A percentile compares a stretch with the other conserved stretches of the same genome.
phyloP scores from a whole-genome alignment of 805 yeast genomes.

The Cyberlindnera samutprakarnensis region DNA sequence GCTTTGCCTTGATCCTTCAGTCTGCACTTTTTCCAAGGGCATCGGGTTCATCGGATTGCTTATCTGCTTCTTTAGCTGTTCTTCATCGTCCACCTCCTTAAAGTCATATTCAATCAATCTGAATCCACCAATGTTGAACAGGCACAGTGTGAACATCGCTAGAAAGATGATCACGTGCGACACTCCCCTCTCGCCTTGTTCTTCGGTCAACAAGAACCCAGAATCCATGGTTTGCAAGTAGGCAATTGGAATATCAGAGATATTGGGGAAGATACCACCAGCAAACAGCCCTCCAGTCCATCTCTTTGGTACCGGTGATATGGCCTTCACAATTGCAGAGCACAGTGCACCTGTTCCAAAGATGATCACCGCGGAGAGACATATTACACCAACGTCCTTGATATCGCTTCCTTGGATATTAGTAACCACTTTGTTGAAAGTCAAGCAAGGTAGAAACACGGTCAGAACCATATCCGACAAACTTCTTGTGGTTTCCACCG shows the following conservation, averaged over 20 bases:
- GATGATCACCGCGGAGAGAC: conserved; percentile 19
- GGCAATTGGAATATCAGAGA: conserved; percentile 48
- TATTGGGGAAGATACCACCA: conserved; percentile 45
- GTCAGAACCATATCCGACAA: conserved; percentile 42
- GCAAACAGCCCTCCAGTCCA: conserved; percentile 43
- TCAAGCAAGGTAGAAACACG: conserved; percentile 46
- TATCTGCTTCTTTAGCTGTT: too few relatives aligned
- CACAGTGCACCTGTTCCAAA: conserved; percentile 36
- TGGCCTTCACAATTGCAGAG: conserved; percentile 23
- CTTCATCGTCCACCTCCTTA: conserved; percentile 18
- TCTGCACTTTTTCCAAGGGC: too few relatives aligned
- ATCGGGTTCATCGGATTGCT: too few relatives aligned
- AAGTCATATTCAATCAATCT: conserved; percentile 68
- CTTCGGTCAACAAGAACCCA: conserved; percentile 31
- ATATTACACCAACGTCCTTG: conserved; percentile 41
- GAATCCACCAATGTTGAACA: conserved; percentile 74
- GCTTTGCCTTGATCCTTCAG: too few relatives aligned
- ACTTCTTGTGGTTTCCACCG: conserved; percentile 49
- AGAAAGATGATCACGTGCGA: conserved; percentile 33
- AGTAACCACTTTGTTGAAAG: conserved; percentile 44
- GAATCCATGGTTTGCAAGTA: conserved; percentile 39
- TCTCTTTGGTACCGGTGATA: conserved; percentile 38
- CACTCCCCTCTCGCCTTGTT: conserved; percentile 39
- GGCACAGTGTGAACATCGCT: conserved; percentile 43
- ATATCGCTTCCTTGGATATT: conserved; percentile 46